These are phyloP conservation scores for Dioscorea dumetorum DNA, from an alignment of 106 monocot species.

Conservation along the genomic window DNA sequence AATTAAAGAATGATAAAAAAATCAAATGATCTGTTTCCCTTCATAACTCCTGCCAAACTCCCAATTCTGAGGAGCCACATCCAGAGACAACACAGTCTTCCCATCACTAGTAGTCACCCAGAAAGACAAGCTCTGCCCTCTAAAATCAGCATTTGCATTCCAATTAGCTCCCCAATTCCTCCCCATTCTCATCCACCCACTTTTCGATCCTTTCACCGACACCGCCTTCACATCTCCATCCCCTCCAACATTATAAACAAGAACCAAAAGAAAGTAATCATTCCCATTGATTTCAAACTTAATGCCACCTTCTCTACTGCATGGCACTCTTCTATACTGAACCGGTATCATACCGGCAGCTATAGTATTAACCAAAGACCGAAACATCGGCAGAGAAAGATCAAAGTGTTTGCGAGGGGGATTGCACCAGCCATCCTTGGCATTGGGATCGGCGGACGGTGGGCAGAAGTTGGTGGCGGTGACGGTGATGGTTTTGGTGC, in stretches of 20 bases:
- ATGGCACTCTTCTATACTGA: slow-evolving; percentile 26
- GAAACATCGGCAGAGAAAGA: slow-evolving; percentile 46
- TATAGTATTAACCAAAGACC: slow-evolving; percentile 23
- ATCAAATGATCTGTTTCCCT: slow-evolving; percentile 3
- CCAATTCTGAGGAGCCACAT: slow-evolving; percentile 26
- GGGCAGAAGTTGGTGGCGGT: slow-evolving; percentile 63
- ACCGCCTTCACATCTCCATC: slow-evolving; percentile 41
- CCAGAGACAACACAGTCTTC: slow-evolving; percentile 11
- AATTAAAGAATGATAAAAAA: too few species aligned
- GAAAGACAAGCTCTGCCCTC: slow-evolving; percentile 31
- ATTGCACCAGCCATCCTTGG: slow-evolving; percentile 51
- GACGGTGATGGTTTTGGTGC: slow-evolving; percentile 20
- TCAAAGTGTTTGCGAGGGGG: slow-evolving; percentile 44
- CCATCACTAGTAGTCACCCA: slow-evolving; percentile 26
- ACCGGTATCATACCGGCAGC: slow-evolving; percentile 40
- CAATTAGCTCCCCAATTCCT: slow-evolving; percentile 43
- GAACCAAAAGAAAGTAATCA: slow-evolving; percentile 18
- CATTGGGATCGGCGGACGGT: slow-evolving; percentile 13
- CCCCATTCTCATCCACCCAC: slow-evolving; percentile 25
- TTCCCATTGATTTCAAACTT: slow-evolving; percentile 39
- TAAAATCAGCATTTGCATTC: slow-evolving; percentile 9
- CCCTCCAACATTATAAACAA: slow-evolving; percentile 45
- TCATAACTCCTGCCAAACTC: slow-evolving; percentile 19
- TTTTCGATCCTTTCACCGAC: slow-evolving; percentile 28
- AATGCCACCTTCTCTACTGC: slow-evolving; percentile 36